Base-by-base conservation (phyloP, 2,329 filamentous ascomycete genomes). In the Sordariomycetes sp. region DNA sequence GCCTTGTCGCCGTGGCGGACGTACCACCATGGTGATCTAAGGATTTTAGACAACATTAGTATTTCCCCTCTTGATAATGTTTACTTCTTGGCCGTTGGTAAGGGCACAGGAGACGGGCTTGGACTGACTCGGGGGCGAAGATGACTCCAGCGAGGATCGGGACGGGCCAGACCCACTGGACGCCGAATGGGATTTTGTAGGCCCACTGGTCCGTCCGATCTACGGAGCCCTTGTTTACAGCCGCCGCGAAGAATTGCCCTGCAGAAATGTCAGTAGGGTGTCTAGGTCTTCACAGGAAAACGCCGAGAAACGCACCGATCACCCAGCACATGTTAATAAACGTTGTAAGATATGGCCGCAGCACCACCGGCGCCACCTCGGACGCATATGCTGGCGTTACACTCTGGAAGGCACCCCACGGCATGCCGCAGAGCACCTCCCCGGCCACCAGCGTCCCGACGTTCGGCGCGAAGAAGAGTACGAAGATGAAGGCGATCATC, bases 241-340 rank as follows among this genome's bases (percentile, higher is more conserved):
- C 76, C 0, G 75, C 73, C 0, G 74, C 73, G 53, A 79, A 71
- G 61, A 83, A 73, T 60, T 82, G 79, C 0, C 80, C 75, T 32
- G 73, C 68, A 12, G 69, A 16, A 8, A 24, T 50, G 46, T 50
- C n/a, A 46, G 40, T n/a, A n/a, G 40, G 12, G 16, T n/a, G 5
- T 32, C 28, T 8, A 32, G 28, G 28, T 8, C 14, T 18, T 46
- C 67, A 64, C 70, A 74, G 59, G n/a, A n/a, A 71, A 74, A 20
- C 10, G 28, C 52, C 12, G 52, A 20, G 22, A 6, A 16, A 22
- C 14, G 34, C 32, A 54, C 52, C 52, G 32, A 81, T 76, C 3
- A 79, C 77, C 76, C 79, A 82, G 62, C 79, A 82, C 67, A 82
- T 73, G 61, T 82, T 83, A 64, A 79, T 77, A 57, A 78, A 81